Conservation (phyloP, 2,329 filamentous ascomycete species). For the Cladosporium sp. region DNA sequence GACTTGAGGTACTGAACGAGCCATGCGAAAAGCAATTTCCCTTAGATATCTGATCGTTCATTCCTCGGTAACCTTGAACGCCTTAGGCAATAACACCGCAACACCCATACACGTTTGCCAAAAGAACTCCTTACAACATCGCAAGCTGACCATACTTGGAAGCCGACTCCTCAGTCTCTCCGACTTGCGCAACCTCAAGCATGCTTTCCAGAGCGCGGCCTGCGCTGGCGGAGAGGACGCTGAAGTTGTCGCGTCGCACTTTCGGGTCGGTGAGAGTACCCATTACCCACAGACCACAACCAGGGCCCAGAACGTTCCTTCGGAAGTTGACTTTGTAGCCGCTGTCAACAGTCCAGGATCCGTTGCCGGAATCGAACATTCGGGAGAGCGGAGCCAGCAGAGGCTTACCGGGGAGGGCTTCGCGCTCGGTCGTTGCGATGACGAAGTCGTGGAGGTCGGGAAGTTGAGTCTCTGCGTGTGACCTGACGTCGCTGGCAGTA, state of each 20-base stretch:
- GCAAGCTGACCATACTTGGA: slow-evolving; percentile 15
- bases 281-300: slow-evolving; percentile 21
- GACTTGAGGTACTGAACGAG: too few species aligned
- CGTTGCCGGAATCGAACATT: slow-evolving; percentile 15
- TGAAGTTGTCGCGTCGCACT: slow-evolving; percentile 18
- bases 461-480: slow-evolving; percentile 11
- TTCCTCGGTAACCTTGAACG: too few species aligned
- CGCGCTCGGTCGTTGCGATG: slow-evolving; percentile 19
- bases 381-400: slow-evolving; percentile 13
- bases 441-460: slow-evolving; percentile 17
- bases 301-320: slow-evolving; percentile 13
- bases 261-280: slow-evolving; percentile 18
- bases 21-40: too few species aligned
- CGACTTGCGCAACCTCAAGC: slow-evolving; percentile 11
- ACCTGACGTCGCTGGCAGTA: slow-evolving; percentile 14
- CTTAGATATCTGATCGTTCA: too few species aligned
- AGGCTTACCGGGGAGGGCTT: slow-evolving; percentile 12
- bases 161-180: slow-evolving; percentile 3
- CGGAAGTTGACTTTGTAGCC: slow-evolving; percentile 23
- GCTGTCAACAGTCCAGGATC: slow-evolving; percentile 15
- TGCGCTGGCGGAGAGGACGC: slow-evolving; percentile 19
- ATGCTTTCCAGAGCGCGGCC: slow-evolving; percentile 15
- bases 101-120: neutral
- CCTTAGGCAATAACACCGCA: too few species aligned
- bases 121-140: slow-evolving; percentile 15